Evolutionary conservation across 257 asterid genomes (phyloP), one percentile per base, ranked within the genome.

Genomic region (Lavandula angustifolia): DNA sequence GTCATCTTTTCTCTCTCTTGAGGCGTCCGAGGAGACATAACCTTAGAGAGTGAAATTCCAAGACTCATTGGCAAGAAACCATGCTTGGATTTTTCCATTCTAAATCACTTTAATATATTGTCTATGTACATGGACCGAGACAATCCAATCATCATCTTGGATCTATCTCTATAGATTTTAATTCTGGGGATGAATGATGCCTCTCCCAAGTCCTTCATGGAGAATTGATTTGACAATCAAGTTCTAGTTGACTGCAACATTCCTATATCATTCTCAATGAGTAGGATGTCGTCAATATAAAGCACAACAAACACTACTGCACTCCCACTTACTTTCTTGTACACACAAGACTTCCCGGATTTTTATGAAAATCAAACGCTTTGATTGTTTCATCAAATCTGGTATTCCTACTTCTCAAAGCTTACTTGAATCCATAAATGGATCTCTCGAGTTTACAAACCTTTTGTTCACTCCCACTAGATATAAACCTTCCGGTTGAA

Each of bases 401-500:
- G 27, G 2, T 22, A 22, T 22, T 22, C 27, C n/a, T n/a, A n/a
- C n/a, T n/a, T n/a, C n/a, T n/a, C n/a, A n/a, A n/a, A n/a, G n/a
- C n/a, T n/a, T n/a, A n/a, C n/a, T n/a, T n/a, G n/a, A n/a, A n/a
- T n/a, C n/a, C n/a, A n/a, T n/a, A n/a, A 4, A 53, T 11, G 17
- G 59, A 27, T 3, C 6, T 17, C 5, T 49, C 0, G 33, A 49
- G 54, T 18, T 49, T 49, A 3, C 12, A 49, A 29, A 53, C 40
- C 14, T 51, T 51, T 51, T 51, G 57, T 22, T 18, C 57, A 22
- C 37, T 27, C 34, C 14, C 57, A 7, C 5, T 51, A 3, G 57
- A 51, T 51, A 51, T 9, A 27, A 9, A 51, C 59, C 59, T 53
- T 53, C 59, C 10, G 59, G 38, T 9, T 53, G 59, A n/a, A n/a